A percentile compares a stretch with the other conserved stretches of the same genome.
These are phyloP conservation scores for Cladosporium colombiae DNA, from an alignment of 2,329 filamentous ascomycete genomes.

Conservation along the genomic window DNA sequence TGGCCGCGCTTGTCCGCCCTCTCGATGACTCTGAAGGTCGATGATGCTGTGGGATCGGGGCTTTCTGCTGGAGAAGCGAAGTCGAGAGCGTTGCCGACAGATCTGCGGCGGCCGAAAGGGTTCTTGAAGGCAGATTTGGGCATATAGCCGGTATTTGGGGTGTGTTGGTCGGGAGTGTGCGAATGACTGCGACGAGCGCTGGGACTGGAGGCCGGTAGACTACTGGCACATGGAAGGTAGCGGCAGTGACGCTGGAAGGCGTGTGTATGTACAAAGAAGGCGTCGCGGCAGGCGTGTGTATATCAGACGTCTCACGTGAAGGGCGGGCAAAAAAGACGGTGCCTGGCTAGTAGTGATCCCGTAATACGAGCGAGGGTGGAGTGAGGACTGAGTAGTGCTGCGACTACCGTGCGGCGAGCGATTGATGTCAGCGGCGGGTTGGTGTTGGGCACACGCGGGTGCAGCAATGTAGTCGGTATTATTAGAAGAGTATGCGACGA, in stretches of 20 bases:
- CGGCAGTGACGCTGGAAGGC: constrained; percentile 8
- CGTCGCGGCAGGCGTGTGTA: constrained; percentile 13
- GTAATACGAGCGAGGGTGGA: constrained; percentile 19
- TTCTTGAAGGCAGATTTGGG: constrained; percentile 53
- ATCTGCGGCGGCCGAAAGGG: constrained; percentile 56
- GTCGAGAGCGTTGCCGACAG: constrained; percentile 54
- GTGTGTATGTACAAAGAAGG: constrained; percentile 23
- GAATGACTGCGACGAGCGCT: constrained; percentile 16
- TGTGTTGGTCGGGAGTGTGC: constrained; percentile 12
- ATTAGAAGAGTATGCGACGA: not conserved
- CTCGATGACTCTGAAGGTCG: constrained; percentile 58
- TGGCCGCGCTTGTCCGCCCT: constrained; percentile 49
- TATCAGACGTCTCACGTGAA: constrained; percentile 21
- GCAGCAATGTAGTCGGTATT: not conserved
- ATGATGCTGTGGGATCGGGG: constrained; percentile 24
- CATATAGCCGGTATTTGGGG: constrained; percentile 42
- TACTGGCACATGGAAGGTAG: constrained; percentile 24
- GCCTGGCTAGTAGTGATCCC: constrained; percentile 18
- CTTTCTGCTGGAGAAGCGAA: constrained; percentile 19
- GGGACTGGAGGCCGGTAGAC: constrained; percentile 3
- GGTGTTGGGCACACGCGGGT: constrained; percentile 8
- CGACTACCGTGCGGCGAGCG: not conserved
- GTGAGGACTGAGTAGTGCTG: constrained; percentile 5
- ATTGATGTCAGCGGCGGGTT: not conserved
- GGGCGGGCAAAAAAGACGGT: constrained; percentile 14